Percentiles rank a stretch among this genome's conserved stretches.
Conservation (phyloP, 345 rosid genomes). For the Cardamine occulta region DNA sequence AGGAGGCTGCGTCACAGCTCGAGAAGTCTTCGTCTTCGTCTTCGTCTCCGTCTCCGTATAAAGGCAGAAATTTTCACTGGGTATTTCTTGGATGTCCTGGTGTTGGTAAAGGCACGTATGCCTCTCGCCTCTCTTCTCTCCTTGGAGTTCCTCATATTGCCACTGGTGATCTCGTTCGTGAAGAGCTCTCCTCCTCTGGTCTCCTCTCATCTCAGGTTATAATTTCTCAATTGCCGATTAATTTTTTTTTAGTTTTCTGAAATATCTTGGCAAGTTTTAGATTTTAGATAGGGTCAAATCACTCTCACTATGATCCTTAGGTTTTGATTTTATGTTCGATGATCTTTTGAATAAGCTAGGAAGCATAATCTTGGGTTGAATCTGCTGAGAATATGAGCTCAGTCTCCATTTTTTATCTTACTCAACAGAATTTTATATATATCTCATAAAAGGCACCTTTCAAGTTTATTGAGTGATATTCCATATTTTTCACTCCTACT, state of each 20-base stretch:
- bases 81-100: conserved; percentile 98
- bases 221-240: background rate
- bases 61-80: conserved; percentile 76
- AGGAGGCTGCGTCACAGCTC: conserved; percentile 38
- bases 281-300: background rate
- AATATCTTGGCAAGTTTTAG: background rate
- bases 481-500: background rate
- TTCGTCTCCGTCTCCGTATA: conserved; percentile 32
- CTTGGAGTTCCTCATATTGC: conserved; percentile 92
- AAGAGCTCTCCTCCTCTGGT: conserved; percentile 80
- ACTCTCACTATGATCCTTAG: background rate
- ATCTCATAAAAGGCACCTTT: background rate
- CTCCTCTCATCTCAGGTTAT: conserved; percentile 78
- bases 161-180: conserved; percentile 98
- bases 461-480: background rate
- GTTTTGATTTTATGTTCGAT: background rate
- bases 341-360: background rate
- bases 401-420: conserved; percentile 2
- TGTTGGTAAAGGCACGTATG: conserved; percentile 97
- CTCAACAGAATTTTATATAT: background rate
- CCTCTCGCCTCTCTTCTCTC: conserved; percentile 84
- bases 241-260: background rate
- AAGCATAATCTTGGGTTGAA: background rate
- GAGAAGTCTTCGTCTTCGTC: conserved; percentile 43
- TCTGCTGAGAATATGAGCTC: background rate